Evolutionary conservation across 805 yeast species (phyloP), one percentile per base, ranked within the genome.

Genomic region (Priceomyces castillae): DNA sequence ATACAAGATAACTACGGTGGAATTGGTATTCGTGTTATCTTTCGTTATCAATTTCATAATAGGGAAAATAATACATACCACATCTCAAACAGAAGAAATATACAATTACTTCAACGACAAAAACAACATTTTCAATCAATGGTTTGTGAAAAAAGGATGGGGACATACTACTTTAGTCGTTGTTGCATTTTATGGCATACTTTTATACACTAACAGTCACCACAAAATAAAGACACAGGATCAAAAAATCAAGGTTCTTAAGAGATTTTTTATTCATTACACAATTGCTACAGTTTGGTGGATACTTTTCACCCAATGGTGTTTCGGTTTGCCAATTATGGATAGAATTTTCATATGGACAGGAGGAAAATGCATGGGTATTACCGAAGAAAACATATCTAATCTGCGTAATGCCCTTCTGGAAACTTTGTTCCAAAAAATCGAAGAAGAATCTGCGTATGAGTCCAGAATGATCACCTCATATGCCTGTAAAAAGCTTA

Each of bases 91-190:
- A 14, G 81, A 74, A 40, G 73, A 70, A 45, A 69, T 75, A 22
- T 61, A 70, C 62, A 70, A 74, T 50, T 76, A 74, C 62, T 77
- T 71, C 61, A 76, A 77, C 40, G 70, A 81, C 43, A 89, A 87
- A 64, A 73, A 77, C 40, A 89, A 88, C 57, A 25, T 89, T 14
- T 57, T 90, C 47, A 92, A 92, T 62, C 74, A 74, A 16, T 37
- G 76, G 5, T 87, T 94, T 59, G 97, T 92, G 30, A 94, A 92
- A 56, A 75, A 74, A 19, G 98, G 97, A 2, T 94, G 98, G 98
- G 73, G 80, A 12, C 94, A 97, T 98, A 90, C 96, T 7, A 54
- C 75, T 2, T 16, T 61, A 2, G 59, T 47, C 12, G 46, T 67
- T 11, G 48, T 51, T 1, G 38, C 52, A 7, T 71, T 67, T 46